Base-by-base conservation (phyloP, 805 yeast species). In the Wickerhamiella sorbophila region DNA sequence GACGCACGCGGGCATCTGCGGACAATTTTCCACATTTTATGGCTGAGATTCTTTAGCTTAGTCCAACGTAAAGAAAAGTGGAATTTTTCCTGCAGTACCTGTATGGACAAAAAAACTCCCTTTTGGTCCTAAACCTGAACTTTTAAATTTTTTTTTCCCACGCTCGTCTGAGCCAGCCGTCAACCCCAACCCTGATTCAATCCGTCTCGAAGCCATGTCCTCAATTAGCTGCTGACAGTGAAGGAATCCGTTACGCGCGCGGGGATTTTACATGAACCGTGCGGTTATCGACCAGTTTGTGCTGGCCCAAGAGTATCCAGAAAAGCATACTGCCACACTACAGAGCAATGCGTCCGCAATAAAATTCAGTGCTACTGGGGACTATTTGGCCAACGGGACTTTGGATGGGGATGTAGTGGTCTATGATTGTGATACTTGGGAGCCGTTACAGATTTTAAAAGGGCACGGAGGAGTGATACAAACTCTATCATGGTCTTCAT, bases 251-350 rank as follows among this genome's bases (percentile, higher is more conserved):
- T n/a, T n/a, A n/a, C n/a, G n/a, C n/a, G n/a, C n/a, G n/a, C n/a
- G n/a, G n/a, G n/a, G n/a, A n/a, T n/a, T n/a, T n/a, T n/a, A n/a
- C 4, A 83, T 83, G 91, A 87, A 87, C 58, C 65, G 86, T 27
- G 69, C 91, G 8, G 67, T 88, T 19, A 73, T 83, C 48, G 97
- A 87, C 59, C 96, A 96, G 3, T 84, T 85, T 58, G 75, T 88
- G 1, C 86, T 88, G 18, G 79, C 94, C 17, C 85, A 84, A 54
- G 97, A 87, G 55, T 87, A 73, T 52, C 97, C 97, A 0, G 95
- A 87, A 46, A 71, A 79, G 1, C 70, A 84, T n/a, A 71, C 80
- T 1, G 76, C 76, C 46, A 76, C 87, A 0, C 61, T 85, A 10
- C 43, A 52, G 39, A 64, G 63, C 14, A 72, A 75, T 35, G 69